Evolutionary conservation across 306 rosid genomes (phyloP).

Genomic region (Carpinus viminea): DNA sequence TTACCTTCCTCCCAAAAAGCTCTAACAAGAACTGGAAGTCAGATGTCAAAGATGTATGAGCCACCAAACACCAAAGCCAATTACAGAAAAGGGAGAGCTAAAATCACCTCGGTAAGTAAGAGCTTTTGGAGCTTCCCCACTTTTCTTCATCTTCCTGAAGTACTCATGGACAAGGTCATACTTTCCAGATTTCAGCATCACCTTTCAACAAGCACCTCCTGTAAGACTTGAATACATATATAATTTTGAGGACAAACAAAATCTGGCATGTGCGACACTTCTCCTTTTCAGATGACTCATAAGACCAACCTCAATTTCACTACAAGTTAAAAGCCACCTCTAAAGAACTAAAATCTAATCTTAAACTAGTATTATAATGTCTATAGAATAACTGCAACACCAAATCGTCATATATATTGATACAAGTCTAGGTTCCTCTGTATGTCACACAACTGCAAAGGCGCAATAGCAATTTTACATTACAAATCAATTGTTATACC

Average conservation of each 20-base stretch:
- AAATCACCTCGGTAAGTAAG: slow-evolving; percentile 76
- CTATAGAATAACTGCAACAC: slow-evolving; percentile 11
- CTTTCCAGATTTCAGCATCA: slow-evolving; percentile 82
- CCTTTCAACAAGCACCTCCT: slow-evolving; percentile 66
- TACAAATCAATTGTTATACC: neutral
- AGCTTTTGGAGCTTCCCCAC: slow-evolving; percentile 74
- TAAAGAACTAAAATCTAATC: neutral
- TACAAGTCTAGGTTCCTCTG: neutral
- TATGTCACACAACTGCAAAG: slow-evolving; percentile 11
- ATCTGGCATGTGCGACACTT: slow-evolving; percentile 22
- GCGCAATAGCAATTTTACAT: slow-evolving; percentile 19
- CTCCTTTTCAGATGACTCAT: slow-evolving; percentile 15
- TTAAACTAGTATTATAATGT: neutral
- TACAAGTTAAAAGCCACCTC: slow-evolving; percentile 21
- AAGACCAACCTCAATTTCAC: slow-evolving; percentile 15
- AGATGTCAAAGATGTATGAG: slow-evolving; percentile 24
- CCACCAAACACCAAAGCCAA: slow-evolving; percentile 33
- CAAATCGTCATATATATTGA: slow-evolving; percentile 14
- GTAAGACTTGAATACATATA: slow-evolving; percentile 46
- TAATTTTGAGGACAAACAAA: slow-evolving; percentile 37
- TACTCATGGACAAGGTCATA: slow-evolving; percentile 73
- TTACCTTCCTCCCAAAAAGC: slow-evolving; percentile 85
- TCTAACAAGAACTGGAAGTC: slow-evolving; percentile 67
- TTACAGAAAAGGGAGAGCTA: slow-evolving; percentile 27
- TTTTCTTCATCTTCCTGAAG: slow-evolving; percentile 68